Percentiles rank a stretch among this genome's conserved stretches.
These are phyloP conservation scores for Amanita muscaria DNA, from an alignment of 768 basidiomycete genomes.

Conservation along the genomic window DNA sequence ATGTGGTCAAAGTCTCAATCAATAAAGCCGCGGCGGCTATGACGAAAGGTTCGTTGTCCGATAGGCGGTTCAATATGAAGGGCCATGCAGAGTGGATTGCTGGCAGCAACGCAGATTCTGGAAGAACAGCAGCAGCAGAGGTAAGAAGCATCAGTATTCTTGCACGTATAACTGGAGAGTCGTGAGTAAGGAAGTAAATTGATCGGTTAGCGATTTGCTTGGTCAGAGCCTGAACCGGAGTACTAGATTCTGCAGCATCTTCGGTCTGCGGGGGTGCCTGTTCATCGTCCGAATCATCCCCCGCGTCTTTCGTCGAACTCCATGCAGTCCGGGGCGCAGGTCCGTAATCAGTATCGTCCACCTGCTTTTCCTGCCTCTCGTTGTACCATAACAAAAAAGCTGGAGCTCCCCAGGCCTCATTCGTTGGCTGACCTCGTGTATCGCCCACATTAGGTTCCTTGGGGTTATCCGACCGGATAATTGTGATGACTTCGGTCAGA, in stretches of 20 bases:
- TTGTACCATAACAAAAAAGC: slow-evolving; percentile 60
- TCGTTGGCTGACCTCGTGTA: slow-evolving; percentile 10
- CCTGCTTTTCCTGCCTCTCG: slow-evolving; percentile 34
- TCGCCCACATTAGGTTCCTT: slow-evolving; percentile 13
- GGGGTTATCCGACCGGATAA: slow-evolving; percentile 49
- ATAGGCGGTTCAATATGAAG: slow-evolving; percentile 79
- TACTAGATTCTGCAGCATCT: slow-evolving; percentile 45
- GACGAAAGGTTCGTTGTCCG: slow-evolving; percentile 69
- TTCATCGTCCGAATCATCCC: slow-evolving; percentile 8
- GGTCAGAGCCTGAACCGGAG: slow-evolving; percentile 66
- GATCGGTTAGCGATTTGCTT: slow-evolving; percentile 84
- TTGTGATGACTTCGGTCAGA: slow-evolving; percentile 74
- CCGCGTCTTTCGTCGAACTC: slow-evolving; percentile 28
- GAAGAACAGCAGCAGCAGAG: slow-evolving; percentile 63
- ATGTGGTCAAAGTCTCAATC: slow-evolving; percentile 58
- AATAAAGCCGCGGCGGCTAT: slow-evolving; percentile 67
- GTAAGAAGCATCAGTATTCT: slow-evolving; percentile 71
- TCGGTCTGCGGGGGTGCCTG: slow-evolving; percentile 21
- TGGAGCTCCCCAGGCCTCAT: slow-evolving; percentile 23
- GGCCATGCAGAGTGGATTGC: slow-evolving; percentile 89
- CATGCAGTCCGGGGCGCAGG: slow-evolving; percentile 52
- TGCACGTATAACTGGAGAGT: slow-evolving; percentile 77
- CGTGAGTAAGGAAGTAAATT: slow-evolving; percentile 84
- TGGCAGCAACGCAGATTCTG: slow-evolving; percentile 70
- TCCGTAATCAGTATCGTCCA: slow-evolving; percentile 43